Evolutionary conservation across 2,329 filamentous ascomycete species (phyloP), one percentile per base, ranked within the genome.

Genomic region (Fusarium avenaceum): DNA sequence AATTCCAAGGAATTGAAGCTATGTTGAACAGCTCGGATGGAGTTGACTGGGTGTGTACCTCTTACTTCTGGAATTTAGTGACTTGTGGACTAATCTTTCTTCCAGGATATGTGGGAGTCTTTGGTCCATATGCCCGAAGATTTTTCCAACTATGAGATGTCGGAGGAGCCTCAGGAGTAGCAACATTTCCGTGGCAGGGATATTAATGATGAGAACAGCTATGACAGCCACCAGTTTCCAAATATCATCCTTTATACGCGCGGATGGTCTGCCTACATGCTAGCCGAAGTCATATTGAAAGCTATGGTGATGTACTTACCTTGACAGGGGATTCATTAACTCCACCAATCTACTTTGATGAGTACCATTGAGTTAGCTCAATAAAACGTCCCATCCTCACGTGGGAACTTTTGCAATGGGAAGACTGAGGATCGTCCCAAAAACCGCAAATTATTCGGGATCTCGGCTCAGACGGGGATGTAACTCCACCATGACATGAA

Each of bases 31-130:
- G 45, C 7, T 59, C 69, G 0, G 69, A 71, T 4, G 55, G 57
- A 8, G 53, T 71, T 6, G 57, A 71, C 14, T 71, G 69, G 69
- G 69, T 72, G 49, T n/a, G 49, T 55, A 9, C 0, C 6, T 11
- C 28, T 4, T 4, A 1, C 6, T 2, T 7, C 0, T 2, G 4
- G 1, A 4, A 0, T 4, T 22, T 3, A 26, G 3, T 9, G 1
- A 3, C 1, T n/a, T 3, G 3, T 5, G 1, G 30, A 32, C 62
- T 65, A 6, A 65, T 4, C 0, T 10, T 38, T 11, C 1, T 13
- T 35, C 0, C 6, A 66, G 63, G 63, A 66, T 35, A 66, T 58
- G 30, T 66, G 63, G 63, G 63, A 66, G 17, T 63, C 63, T 3
- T 45, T 66, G 10, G 57, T 66, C 2, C 63, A 66, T 15, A 67